Conservation (phyloP, 2,329 filamentous ascomycete genomes). For the Hypomyces rosellus region DNA sequence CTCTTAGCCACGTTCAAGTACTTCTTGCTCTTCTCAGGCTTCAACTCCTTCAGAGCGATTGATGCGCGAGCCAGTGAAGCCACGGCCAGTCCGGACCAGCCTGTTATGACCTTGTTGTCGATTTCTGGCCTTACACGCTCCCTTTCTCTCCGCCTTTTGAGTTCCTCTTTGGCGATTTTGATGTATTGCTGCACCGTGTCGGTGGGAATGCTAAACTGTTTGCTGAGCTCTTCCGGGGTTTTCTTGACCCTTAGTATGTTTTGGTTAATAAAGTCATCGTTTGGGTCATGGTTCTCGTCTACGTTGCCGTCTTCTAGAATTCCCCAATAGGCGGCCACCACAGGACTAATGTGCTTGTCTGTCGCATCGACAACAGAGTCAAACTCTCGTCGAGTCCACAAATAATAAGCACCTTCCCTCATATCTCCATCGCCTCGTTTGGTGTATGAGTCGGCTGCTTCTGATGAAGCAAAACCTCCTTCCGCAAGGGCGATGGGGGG, state of each 20-base stretch:
- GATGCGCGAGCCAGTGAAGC: slow-evolving; percentile 71
- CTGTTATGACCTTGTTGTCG: slow-evolving; percentile 82
- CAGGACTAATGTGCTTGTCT: slow-evolving; percentile 55
- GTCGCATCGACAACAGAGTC: slow-evolving; percentile 56
- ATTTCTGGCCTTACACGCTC: slow-evolving; percentile 70
- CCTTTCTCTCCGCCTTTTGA: slow-evolving; percentile 65
- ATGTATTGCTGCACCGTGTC: slow-evolving; percentile 64
- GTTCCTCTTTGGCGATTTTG: slow-evolving; percentile 56
- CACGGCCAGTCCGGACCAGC: slow-evolving; percentile 86
- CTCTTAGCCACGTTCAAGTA: slow-evolving; percentile 62
- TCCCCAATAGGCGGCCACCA: slow-evolving; percentile 79
- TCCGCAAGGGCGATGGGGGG: slow-evolving; percentile 58
- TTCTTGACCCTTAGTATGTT: slow-evolving; percentile 75
- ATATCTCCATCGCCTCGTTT: slow-evolving; percentile 71
- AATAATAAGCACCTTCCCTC: slow-evolving; percentile 86
- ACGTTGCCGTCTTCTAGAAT: slow-evolving; percentile 83
- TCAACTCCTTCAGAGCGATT: slow-evolving; percentile 57
- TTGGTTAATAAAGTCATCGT: slow-evolving; percentile 91
- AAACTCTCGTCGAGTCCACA: slow-evolving; percentile 88
- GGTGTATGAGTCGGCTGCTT: slow-evolving; percentile 81
- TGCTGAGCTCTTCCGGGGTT: slow-evolving; percentile 62
- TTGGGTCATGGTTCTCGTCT: slow-evolving; percentile 70
- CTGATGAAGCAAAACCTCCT: slow-evolving; percentile 80
- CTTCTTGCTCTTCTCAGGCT: slow-evolving; percentile 47
- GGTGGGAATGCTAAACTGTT: slow-evolving; percentile 66